phyloP scores from a whole-genome alignment of 495 filamentous ascomycete genomes.

The Aspergillus coremiiformis region DNA sequence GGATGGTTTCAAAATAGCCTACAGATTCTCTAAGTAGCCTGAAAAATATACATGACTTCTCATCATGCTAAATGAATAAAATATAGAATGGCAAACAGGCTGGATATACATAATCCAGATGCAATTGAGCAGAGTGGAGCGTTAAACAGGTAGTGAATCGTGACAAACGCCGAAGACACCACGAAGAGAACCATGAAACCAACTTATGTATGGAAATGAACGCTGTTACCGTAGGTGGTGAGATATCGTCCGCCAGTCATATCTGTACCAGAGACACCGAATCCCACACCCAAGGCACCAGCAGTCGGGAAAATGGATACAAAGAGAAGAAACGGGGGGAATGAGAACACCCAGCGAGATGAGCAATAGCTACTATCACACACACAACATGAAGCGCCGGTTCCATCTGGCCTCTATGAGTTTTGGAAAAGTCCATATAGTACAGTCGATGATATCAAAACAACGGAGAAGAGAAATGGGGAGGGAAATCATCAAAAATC shows the following conservation, averaged over 20 bases:
- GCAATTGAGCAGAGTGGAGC: slow-evolving; percentile 31
- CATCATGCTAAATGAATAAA: background rate
- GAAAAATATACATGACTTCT: too few relatives aligned
- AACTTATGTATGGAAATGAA: background rate
- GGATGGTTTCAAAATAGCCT: too few relatives aligned
- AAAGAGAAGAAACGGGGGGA: slow-evolving; percentile 9
- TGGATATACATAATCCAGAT: slow-evolving; percentile 22
- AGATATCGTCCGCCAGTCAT: background rate
- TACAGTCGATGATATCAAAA: slow-evolving; percentile 36
- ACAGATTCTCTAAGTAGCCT: too few relatives aligned
- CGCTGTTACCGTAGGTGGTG: slow-evolving; percentile 6
- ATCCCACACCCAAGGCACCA: background rate
- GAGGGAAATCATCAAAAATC: slow-evolving; percentile 9
- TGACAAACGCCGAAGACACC: slow-evolving; percentile 2
- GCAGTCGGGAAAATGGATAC: background rate
- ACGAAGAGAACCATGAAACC: slow-evolving; percentile 20
- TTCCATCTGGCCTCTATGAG: slow-evolving; percentile 33
- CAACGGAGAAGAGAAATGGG: slow-evolving; percentile 19
- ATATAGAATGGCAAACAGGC: slow-evolving; percentile 12
- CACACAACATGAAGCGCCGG: slow-evolving; percentile 29
- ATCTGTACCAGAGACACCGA: slow-evolving; percentile 20
- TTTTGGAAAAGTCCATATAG: slow-evolving; percentile 31
- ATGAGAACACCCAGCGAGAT: slow-evolving; percentile 16
- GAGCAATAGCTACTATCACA: slow-evolving; percentile 22
- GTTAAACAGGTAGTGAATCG: background rate